Evolutionary conservation across 495 filamentous ascomycete genomes (phyloP).

Genomic region (Aspergillus bertholletiae): DNA sequence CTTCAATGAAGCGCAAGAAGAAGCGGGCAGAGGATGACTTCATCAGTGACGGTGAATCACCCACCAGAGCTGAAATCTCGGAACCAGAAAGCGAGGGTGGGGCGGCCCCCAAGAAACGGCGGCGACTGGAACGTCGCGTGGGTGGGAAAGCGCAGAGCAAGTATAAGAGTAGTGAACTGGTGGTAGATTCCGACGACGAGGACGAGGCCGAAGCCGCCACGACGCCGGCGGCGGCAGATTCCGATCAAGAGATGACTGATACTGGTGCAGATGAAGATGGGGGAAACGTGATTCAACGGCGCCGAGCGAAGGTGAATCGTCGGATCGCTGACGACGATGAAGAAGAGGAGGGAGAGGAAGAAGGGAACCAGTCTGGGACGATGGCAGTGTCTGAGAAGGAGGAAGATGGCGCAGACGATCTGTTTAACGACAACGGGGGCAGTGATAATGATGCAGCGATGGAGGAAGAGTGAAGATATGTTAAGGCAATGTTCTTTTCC

Average conservation of each 20-base stretch:
- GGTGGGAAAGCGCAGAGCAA: slow-evolving; percentile 60
- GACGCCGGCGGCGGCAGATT: slow-evolving; percentile 31
- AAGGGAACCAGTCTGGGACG: slow-evolving; percentile 7
- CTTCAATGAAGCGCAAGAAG: slow-evolving; percentile 60
- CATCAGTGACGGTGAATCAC: slow-evolving; percentile 21
- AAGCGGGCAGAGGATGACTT: slow-evolving; percentile 40
- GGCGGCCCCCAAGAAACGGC: slow-evolving; percentile 46
- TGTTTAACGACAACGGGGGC: slow-evolving; percentile 17
- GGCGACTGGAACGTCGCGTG: slow-evolving; percentile 50
- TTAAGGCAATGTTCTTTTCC: not conserved
- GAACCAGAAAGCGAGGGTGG: slow-evolving; percentile 30
- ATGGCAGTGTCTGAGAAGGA: slow-evolving; percentile 3
- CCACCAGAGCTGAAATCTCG: slow-evolving; percentile 4
- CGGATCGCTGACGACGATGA: slow-evolving; percentile 46
- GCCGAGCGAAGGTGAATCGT: slow-evolving; percentile 32
- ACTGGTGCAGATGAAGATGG: slow-evolving; percentile 14
- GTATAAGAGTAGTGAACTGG: slow-evolving; percentile 77
- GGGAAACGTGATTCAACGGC: slow-evolving; percentile 30
- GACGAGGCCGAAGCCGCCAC: slow-evolving; percentile 25
- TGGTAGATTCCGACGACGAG: slow-evolving; percentile 69
- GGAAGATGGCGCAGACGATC: slow-evolving; percentile 15
- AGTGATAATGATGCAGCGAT: slow-evolving; percentile 23
- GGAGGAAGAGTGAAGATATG: slow-evolving; percentile 13
- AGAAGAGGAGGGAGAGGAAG: slow-evolving; percentile 38
- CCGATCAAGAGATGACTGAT: slow-evolving; percentile 26